Percentiles rank a stretch among this genome's conserved stretches.
These are phyloP conservation scores for Fragilaria radians DNA, from an alignment of 108 stramenopile species.

Conservation along the genomic window DNA sequence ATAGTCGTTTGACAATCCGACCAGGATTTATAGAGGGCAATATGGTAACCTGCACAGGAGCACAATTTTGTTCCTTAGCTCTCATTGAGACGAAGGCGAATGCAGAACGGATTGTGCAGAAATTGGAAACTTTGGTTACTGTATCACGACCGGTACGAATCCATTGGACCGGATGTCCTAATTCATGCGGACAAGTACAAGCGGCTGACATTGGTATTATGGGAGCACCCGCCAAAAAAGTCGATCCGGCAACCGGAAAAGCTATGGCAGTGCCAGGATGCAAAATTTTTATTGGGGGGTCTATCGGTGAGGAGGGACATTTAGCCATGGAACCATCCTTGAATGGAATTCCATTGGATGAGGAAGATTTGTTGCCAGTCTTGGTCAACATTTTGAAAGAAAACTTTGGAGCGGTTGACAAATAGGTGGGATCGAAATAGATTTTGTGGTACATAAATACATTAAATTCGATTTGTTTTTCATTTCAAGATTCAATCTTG, in stretches of 20 bases:
- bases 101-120: constrained; percentile 60
- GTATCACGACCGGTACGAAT: constrained; percentile 82
- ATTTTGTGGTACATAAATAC: too few species aligned
- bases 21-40: constrained; percentile 81
- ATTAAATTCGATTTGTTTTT: too few species aligned
- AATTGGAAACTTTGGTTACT: constrained; percentile 74
- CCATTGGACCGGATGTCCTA: constrained; percentile 96
- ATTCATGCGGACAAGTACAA: constrained; percentile 93
- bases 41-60: constrained; percentile 90
- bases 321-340: constrained; percentile 69
- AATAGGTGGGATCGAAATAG: too few species aligned
- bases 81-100: constrained; percentile 86
- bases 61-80: constrained; percentile 89
- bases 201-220: constrained; percentile 93
- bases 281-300: constrained; percentile 89
- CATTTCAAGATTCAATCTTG: too few species aligned
- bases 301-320: constrained; percentile 82
- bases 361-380: constrained; percentile 65
- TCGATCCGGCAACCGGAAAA: constrained; percentile 68
- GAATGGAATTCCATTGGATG: constrained; percentile 62
- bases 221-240: constrained; percentile 85
- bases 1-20: constrained; percentile 48
- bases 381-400: constrained; percentile 67
- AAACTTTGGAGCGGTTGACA: constrained; percentile 74
- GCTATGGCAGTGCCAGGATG: constrained; percentile 86